Base-by-base conservation (phyloP, 495 filamentous ascomycete genomes). In the Umbilicaria muhlenbergii region DNA sequence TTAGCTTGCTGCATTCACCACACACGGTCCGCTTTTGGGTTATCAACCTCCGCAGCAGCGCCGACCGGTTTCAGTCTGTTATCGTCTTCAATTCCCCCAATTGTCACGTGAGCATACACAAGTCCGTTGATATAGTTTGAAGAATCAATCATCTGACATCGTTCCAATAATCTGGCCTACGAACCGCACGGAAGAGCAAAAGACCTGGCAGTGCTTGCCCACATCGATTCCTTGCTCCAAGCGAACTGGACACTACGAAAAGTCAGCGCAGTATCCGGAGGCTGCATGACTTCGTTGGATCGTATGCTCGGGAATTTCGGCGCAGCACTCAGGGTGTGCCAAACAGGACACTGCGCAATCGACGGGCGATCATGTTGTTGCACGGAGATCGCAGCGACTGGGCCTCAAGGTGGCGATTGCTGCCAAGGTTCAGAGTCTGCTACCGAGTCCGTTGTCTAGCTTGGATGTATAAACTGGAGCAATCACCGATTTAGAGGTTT, bases 281-380 rank as follows among this genome's bases (percentile, higher is more conserved):
- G 32, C 37, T 46, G 17, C 19, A 24, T 34, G 44, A 46, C 13
- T 46, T 46, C 28, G 21, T 21, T 15, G 38, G 40, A 15, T 46
- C 37, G 15, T 41, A 41, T 32, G 6, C 0, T 8, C 24, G 5
- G 24, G 24, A 8, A 6, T 28, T 28, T 28, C 2, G 6, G 8
- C 8, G 8, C 5, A 3, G 24, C 24, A 28, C 24, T 28, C 24
- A 28, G 24, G 8, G 5, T 8, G 24, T 28, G 8, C 8, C 8
- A 28, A 8, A 28, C 24, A 28, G 1, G 8, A 1, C 24, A 28
- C 5, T 3, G 24, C 24, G 6, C 5, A 28, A 6, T 8, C 24
- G 24, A 28, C 8, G 6, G 24, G 8, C 8, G 5, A 8, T 1
- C 24, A 28, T 8, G 6, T 6, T 1, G 1, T 6, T 28, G 0